These are phyloP conservation scores for Spizellomyces punctatus DNA, from an alignment of 192 early-diverging fungal species.

Conservation along the genomic window DNA sequence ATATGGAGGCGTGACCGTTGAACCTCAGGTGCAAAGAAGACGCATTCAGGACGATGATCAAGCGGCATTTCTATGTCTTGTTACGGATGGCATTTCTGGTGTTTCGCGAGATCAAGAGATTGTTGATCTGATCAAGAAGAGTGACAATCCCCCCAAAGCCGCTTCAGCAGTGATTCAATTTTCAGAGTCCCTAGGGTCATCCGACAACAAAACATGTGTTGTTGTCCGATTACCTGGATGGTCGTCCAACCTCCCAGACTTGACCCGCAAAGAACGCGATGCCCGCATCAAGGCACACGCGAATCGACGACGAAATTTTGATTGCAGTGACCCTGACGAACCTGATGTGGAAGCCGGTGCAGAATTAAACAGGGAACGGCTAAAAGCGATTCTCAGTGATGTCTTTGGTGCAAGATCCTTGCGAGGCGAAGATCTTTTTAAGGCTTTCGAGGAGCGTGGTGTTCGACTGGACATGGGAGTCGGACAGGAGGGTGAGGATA, in stretches of 20 bases:
- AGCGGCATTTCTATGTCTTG: slow-evolving; percentile 16
- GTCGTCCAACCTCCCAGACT: background rate
- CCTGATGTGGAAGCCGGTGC: slow-evolving; percentile 6
- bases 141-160: background rate
- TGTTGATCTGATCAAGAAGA: slow-evolving; percentile 11
- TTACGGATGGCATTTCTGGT: slow-evolving; percentile 14
- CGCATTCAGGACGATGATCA: background rate
- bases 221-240: slow-evolving; percentile 11
- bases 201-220: slow-evolving; percentile 23
- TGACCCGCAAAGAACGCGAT: background rate
- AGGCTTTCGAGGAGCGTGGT: no score
- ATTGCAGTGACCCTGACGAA: background rate
- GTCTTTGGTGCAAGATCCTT: background rate
- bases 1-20: slow-evolving; percentile 15
- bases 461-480: no score
- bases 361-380: background rate
- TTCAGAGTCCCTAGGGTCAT: slow-evolving; percentile 16
- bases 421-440: no score
- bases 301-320: background rate
- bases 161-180: background rate
- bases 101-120: slow-evolving; percentile 20
- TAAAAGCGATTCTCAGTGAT: background rate
- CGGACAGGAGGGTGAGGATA: no score
- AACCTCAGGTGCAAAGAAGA: slow-evolving; percentile 2
- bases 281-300: slow-evolving; percentile 1